Conservation (phyloP, 2,329 filamentous ascomycete species). For the Sporothrix variecibatus region DNA sequence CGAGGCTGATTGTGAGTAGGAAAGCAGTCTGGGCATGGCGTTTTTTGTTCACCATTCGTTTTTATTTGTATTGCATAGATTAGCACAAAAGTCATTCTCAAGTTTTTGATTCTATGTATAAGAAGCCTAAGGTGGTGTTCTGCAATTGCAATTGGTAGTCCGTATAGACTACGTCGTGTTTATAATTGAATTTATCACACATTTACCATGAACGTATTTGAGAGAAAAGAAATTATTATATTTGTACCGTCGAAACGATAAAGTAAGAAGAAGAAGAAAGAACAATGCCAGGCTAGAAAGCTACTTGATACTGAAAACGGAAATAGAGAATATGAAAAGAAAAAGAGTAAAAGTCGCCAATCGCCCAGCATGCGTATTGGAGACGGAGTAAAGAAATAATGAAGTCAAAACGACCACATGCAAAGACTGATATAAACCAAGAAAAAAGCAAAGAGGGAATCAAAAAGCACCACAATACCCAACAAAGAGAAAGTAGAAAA, state of each 20-base stretch:
- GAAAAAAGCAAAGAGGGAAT: constrained; percentile 1
- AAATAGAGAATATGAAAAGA: not conserved
- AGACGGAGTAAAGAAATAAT: not conserved
- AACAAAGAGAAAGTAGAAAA: not conserved
- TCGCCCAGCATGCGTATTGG: not conserved
- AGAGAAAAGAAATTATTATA: constrained; percentile 2
- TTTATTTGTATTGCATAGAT: not conserved
- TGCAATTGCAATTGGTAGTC: not conserved
- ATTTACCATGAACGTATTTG: not conserved
- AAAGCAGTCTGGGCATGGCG: not conserved
- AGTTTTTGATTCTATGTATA: not conserved
- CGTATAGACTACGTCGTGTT: too few relatives aligned
- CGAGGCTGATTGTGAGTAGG: not conserved
- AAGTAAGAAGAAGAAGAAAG: not conserved
- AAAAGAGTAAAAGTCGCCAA: not conserved
- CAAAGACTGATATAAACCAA: not conserved
- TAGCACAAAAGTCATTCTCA: constrained; percentile 13
- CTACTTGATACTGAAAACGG: constrained; percentile 4
- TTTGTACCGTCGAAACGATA: not conserved
- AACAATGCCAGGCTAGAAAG: not conserved
- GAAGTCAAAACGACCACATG: not conserved
- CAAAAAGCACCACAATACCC: constrained; percentile 4
- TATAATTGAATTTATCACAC: not conserved
- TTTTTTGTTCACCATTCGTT: not conserved
- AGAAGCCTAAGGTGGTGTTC: not conserved